Percentiles rank a stretch among this genome's conserved stretches.
These are phyloP conservation scores for Coleophoma crateriformis DNA, from an alignment of 2,329 filamentous ascomycete genomes.

Conservation along the genomic window DNA sequence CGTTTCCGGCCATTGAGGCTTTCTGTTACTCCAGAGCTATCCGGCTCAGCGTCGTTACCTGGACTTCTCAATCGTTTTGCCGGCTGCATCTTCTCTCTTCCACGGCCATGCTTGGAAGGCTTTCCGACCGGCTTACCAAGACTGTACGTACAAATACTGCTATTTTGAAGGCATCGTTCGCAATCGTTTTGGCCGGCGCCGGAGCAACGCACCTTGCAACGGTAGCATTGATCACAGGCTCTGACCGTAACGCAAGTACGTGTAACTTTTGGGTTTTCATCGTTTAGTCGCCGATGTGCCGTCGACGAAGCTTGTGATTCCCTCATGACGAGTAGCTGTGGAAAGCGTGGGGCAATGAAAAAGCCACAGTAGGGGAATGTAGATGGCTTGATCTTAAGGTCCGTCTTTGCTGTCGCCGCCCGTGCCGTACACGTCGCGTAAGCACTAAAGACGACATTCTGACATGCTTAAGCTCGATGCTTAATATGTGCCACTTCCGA, in stretches of 20 bases:
- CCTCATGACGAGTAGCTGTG: no score
- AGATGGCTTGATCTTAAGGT: no score
- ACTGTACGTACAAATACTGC: neutral
- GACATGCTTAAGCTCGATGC: no score
- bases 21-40: neutral
- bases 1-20: neutral
- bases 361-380: no score
- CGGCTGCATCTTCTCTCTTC: neutral
- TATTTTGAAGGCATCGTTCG: neutral
- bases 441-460: no score
- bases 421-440: no score
- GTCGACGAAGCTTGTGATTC: no score
- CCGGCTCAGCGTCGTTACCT: neutral
- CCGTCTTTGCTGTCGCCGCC: no score
- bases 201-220: neutral
- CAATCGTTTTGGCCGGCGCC: neutral
- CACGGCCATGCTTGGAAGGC: neutral
- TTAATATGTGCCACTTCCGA: no score
- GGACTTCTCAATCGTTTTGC: neutral
- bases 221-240: neutral
- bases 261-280: neutral
- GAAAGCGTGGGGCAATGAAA: no score
- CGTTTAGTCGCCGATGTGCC: no score
- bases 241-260: neutral
- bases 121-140: neutral